Evolutionary conservation across 495 filamentous ascomycete genomes (phyloP).

Genomic region (Tuber calosporum): DNA sequence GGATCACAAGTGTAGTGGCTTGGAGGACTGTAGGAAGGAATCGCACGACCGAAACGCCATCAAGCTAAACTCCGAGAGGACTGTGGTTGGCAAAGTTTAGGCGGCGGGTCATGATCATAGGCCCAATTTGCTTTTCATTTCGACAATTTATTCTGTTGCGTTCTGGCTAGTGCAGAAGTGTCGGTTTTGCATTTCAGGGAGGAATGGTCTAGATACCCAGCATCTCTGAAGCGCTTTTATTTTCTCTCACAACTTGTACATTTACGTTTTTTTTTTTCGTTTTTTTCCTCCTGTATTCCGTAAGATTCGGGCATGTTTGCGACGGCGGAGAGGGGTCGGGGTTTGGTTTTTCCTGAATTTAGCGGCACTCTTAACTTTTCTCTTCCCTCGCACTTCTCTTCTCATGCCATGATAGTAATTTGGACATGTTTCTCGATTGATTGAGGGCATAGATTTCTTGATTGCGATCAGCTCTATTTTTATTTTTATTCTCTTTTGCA

Average conservation of each 20-base stretch:
- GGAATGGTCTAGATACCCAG: slow-evolving; percentile 15
- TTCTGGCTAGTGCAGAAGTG: neutral
- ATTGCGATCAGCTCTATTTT: neutral
- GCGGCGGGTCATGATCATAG: neutral
- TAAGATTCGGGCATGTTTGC: slow-evolving; percentile 11
- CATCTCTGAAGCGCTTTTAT: slow-evolving; percentile 20
- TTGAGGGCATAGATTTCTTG: slow-evolving; percentile 2
- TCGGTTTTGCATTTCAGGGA: slow-evolving; percentile 4
- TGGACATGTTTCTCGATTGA: neutral
- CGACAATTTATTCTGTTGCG: neutral
- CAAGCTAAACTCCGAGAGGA: slow-evolving; percentile 84
- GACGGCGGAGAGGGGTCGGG: slow-evolving; percentile 18
- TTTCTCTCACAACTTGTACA: slow-evolving; percentile 24
- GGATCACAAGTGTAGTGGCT: slow-evolving; percentile 82
- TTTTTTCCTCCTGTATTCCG: slow-evolving; percentile 15
- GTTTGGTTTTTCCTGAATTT: slow-evolving; percentile 31
- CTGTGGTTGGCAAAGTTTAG: slow-evolving; percentile 45
- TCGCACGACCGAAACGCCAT: slow-evolving; percentile 84
- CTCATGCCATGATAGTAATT: neutral
- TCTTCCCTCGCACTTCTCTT: neutral
- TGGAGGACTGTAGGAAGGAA: slow-evolving; percentile 97
- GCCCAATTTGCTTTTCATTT: neutral
- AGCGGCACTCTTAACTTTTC: slow-evolving; percentile 32
- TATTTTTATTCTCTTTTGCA: neutral
- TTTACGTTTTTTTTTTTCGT: slow-evolving; percentile 29